A percentile compares a stretch with the other conserved stretches of the same genome.
phyloP scores from a whole-genome alignment of 306 rosid species.

The Medicago lupulina region DNA sequence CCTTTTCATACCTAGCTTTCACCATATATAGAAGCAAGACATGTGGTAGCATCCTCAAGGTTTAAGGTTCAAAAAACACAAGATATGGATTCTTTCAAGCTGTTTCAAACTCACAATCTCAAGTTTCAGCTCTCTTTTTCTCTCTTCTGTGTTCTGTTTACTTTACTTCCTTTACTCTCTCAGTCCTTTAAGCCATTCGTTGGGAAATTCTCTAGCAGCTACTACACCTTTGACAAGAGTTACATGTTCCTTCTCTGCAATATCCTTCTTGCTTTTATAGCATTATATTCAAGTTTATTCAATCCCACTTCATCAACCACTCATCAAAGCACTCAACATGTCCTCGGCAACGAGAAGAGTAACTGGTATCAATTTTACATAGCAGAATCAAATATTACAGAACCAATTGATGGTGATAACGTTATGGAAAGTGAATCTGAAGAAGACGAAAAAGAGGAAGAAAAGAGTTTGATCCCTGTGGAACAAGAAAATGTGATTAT shows the following conservation, averaged over 20 bases:
- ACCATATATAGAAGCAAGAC: not conserved
- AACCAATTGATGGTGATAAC: not conserved
- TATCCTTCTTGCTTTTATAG: constrained; percentile 59
- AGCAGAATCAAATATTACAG: constrained; percentile 11
- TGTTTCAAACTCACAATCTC: not conserved
- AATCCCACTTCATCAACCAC: constrained; percentile 38
- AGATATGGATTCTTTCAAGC: not conserved
- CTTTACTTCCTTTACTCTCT: constrained; percentile 42
- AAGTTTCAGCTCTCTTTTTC: constrained; percentile 53
- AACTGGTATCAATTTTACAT: not conserved
- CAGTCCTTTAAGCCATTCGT: constrained; percentile 44
- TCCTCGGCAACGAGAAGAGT: not conserved
- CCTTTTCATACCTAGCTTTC: not conserved
- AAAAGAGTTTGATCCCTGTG: not conserved
- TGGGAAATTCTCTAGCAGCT: constrained; percentile 32
- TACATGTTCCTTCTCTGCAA: constrained; percentile 74
- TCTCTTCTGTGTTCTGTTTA: constrained; percentile 40
- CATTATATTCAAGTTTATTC: constrained; percentile 51
- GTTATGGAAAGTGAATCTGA: constrained; percentile 9
- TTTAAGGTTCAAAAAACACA: not conserved
- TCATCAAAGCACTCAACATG: not conserved
- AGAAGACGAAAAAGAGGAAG: too few relatives aligned
- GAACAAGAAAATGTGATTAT: not conserved
- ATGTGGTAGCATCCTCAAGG: not conserved
- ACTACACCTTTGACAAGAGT: constrained; percentile 51